Evolutionary conservation across 192 early-diverging fungal genomes (phyloP), one percentile per base, ranked within the genome.

Genomic region (Entophlyctis luteolus): DNA sequence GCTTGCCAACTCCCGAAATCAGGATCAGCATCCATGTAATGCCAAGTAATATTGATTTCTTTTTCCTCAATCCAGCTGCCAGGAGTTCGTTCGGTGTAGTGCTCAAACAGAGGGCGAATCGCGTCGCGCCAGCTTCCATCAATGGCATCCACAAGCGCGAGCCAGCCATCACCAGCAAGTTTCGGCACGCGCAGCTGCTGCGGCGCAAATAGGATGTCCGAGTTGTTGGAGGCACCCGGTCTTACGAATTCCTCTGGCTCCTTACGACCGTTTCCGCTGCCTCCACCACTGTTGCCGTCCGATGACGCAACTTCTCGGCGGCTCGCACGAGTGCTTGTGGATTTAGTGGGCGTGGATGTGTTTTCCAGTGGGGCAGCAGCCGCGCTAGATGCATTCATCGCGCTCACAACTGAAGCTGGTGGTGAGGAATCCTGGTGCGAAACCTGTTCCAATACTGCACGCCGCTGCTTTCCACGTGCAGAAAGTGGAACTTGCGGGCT

Each of bases 1-100:
- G 96, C 95, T 81, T 99, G 96, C 96, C 98, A 98, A 46, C 82
- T 79, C 1, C 96, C 96, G 81, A 95, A 96, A 76, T 96, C 93
- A 6, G 76, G 73, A 56, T 77, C 79, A 12, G 95, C 91, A 76
- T 92, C 91, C 59, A 93, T 87, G 74, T 98, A 99, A 68, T 98
- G 93, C 96, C 96, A 99, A 10, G 96, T 97, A 32, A 99, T 68
- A 65, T 95, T 96, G 55, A 98, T 88, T 73, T 99, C 96, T 83
- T 99, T 99, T 70, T 96, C 92, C 81, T 99, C 98, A 77, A 99
- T 95, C 62, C 93, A 96, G 20, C 89, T 90, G 1, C 96, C 96
- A 0, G 96, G 98, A 14, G 98, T 99, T 46, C 98, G 87, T 59
- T 96, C 96, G 0, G 87, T 88, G 74, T 98, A 99, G 75, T 99